Evolutionary conservation across 192 early-diverging fungal genomes (phyloP), one percentile per base, ranked within the genome.

Genomic region (Gorgonomyces haynaldii): DNA sequence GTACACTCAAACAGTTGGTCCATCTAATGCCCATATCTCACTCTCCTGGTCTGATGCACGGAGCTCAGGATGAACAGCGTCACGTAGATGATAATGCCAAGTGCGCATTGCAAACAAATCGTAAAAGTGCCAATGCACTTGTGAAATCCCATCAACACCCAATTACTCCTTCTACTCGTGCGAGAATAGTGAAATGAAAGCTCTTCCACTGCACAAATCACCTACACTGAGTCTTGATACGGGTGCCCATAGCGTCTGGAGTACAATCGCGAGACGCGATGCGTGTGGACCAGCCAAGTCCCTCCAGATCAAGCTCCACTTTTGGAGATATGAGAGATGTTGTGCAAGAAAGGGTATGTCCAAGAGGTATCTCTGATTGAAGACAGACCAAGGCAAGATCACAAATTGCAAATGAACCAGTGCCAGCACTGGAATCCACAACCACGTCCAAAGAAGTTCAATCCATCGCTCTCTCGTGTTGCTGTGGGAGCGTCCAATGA

Each of bases 141-240:
- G n/a, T 49, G 46, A 10, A 35, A n/a, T 26, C 46, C 21, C 0
- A 49, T 8, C 12, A 27, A 24, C 7, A 49, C 32, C 1, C 34
- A 35, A 4, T 49, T 34, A 17, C 4, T 23, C 2, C 19, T n/a
- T 8, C 19, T 16, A 13, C n/a, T 10, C 3, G 32, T 7, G 9
- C 28, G 31, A 8, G 32, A 20, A 24, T 24, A 49, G 7, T 49
- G 23, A 24, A 24, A 36, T 25, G 46, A 49, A 23, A 49, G 31
- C 35, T 49, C 46, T 15, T 49, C 46, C n/a, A 49, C 27, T 3
- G 46, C 13, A 38, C 46, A 49, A 10, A 49, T 24, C 19, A 49
- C 26, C 42, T 43, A 28, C 6, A 28, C 29, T 43, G 22, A 10
- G 2, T 8, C 6, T 3, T 12, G 0, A 28, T 43, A 43, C 46